These are phyloP conservation scores for Xerocomus amazonicus DNA, from an alignment of 1,284 basidiomycete genomes.

Conservation along the genomic window DNA sequence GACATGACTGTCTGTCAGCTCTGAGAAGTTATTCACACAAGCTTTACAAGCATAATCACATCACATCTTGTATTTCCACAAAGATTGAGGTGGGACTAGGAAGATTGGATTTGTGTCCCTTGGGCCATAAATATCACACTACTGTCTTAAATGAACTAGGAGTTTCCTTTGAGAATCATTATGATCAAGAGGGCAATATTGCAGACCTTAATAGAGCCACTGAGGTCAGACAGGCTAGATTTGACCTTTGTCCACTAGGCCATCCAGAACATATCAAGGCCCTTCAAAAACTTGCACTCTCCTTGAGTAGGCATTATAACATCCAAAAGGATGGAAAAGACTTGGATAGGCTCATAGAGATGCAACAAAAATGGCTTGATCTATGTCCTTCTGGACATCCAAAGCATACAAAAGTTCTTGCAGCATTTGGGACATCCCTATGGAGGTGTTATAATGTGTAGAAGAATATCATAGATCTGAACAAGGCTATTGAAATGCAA, in stretches of 20 bases:
- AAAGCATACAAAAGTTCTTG: neutral
- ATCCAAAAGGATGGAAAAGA: neutral
- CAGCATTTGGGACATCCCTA: neutral
- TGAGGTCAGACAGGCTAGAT: neutral
- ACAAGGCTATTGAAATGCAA: neutral
- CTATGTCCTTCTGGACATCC: neutral
- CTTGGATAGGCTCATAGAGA: neutral
- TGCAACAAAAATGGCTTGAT: neutral
- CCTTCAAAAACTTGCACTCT: neutral
- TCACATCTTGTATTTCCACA: neutral
- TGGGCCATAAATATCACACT: neutral
- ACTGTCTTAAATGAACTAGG: neutral
- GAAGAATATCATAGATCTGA: neutral
- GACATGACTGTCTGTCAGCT: neutral
- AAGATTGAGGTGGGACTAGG: neutral
- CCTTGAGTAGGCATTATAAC: neutral
- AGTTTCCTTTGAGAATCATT: neutral
- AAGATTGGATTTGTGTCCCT: neutral
- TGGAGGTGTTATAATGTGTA: neutral
- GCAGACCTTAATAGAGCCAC: neutral
- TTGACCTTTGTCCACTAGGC: neutral
- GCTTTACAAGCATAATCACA: neutral
- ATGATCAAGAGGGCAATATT: neutral
- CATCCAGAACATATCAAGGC: neutral
- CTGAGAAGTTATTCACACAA: neutral